Percentiles rank a stretch among this genome's conserved stretches.
These are phyloP conservation scores for Monosporascus ibericus DNA, from an alignment of 2,329 filamentous ascomycete genomes.

Conservation along the genomic window DNA sequence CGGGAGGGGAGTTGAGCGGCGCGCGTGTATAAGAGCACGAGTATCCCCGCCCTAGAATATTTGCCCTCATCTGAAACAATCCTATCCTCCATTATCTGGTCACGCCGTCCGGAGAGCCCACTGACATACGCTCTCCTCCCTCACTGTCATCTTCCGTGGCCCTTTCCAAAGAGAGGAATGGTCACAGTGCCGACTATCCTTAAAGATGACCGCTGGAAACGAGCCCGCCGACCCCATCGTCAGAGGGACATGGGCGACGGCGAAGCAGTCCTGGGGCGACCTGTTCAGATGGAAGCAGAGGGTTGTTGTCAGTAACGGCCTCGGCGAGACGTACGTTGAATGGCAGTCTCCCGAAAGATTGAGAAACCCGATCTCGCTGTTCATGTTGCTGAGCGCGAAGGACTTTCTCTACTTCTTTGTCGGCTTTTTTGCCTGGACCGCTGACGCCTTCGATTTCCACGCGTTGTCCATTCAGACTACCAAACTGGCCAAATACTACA, in stretches of 20 bases:
- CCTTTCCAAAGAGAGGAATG: background rate
- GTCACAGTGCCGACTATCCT: background rate
- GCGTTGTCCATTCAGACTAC: slow-evolving; percentile 72
- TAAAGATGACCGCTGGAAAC: slow-evolving; percentile 15
- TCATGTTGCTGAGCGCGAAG: slow-evolving; percentile 55
- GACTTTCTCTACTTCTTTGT: slow-evolving; percentile 75
- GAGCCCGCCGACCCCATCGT: slow-evolving; percentile 57
- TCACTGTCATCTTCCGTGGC: too few relatives aligned
- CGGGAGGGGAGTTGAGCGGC: background rate
- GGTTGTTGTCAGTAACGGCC: slow-evolving; percentile 58
- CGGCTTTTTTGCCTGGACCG: slow-evolving; percentile 70
- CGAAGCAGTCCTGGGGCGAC: slow-evolving; percentile 57
- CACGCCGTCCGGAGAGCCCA: background rate
- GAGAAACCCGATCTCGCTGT: slow-evolving; percentile 63
- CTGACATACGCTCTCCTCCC: background rate
- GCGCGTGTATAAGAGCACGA: background rate
- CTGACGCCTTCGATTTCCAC: slow-evolving; percentile 81
- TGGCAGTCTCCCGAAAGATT: slow-evolving; percentile 63
- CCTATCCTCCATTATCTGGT: background rate
- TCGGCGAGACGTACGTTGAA: slow-evolving; percentile 59
- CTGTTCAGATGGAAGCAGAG: slow-evolving; percentile 71
- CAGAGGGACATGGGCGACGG: slow-evolving; percentile 57
- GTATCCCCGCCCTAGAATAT: background rate
- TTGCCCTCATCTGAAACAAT: too few relatives aligned
- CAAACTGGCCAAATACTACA: slow-evolving; percentile 58